Evolutionary conservation across 208 protist species (phyloP), one percentile per base, ranked within the genome.

Genomic region (Trypanosoma grayi): DNA sequence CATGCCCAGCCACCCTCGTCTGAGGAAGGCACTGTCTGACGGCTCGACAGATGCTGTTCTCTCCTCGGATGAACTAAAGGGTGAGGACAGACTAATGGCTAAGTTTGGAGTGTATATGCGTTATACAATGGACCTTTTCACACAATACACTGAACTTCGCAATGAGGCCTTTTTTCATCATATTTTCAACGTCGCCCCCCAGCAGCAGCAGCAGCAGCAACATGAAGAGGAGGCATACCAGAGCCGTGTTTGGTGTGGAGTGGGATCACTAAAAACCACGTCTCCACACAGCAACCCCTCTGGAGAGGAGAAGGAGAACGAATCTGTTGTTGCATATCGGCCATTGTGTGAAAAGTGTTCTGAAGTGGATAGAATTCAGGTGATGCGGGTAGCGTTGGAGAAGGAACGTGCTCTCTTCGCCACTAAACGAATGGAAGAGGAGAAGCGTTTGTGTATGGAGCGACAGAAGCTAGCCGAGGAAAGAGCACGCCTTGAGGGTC

Each of bases 1-100:
- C 37, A 54, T 65, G 47, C 59, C 59, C 8, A 44, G 11, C 27
- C 59, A 54, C 30, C 22, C 59, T 9, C 46, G 37, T 34, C 34
- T 56, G 2, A 52, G 37, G 11, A 54, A 56, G 14, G 13, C 20
- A 31, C 30, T 48, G 2, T 37, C 10, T 25, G 28, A 52, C n/a
- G 34, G 27, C 13, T 24, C 10, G 8, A 28, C 5, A 50, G 41
- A 60, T 47, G 28, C 14, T 60, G 11, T 25, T 34, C 22, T 10
- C 13, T 11, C 18, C 27, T 31, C 22, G 53, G 46, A 22, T 24
- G 33, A 63, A 43, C 10, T 4, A 20, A n/a, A 18, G 30, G 11
- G 8, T 61, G 41, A 18, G 30, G 8, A 2, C 24, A 28, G 31
- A 2, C 30, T 52, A 0, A 51, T 54, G 43, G 28, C 36, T 56